Conservation (phyloP, 164 flowering plant genomes). For the Macadamia integrifolia region DNA sequence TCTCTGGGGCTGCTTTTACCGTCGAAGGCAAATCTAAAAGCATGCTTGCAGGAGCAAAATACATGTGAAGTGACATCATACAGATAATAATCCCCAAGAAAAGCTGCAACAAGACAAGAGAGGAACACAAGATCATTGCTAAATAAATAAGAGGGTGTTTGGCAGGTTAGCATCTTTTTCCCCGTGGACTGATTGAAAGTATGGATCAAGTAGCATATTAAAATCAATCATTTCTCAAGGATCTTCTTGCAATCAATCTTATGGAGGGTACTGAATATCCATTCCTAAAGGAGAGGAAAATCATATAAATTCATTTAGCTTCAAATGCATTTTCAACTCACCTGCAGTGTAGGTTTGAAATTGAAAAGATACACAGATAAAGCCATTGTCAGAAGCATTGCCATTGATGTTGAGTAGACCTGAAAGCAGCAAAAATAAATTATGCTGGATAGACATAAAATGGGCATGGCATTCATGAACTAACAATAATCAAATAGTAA, state of each 20-base stretch:
- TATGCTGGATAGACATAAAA: not conserved
- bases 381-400: constrained; percentile 91
- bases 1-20: constrained; percentile 36
- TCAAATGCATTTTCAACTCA: constrained; percentile 13
- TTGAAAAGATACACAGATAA: constrained; percentile 69
- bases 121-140: not conserved
- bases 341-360: constrained; percentile 88
- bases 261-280: not conserved
- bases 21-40: constrained; percentile 58
- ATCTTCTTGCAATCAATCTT: not conserved
- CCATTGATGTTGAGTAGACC: constrained; percentile 98
- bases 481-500: not conserved
- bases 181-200: not conserved
- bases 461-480: not conserved
- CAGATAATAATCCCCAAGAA: constrained; percentile 88
- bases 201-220: no score
- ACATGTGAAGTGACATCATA: constrained; percentile 94
- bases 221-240: no score
- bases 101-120: constrained; percentile 51
- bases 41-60: constrained; percentile 79
- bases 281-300: not conserved
- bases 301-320: not conserved
- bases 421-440: constrained; percentile 17
- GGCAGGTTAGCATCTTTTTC: not conserved
- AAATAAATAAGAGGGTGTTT: not conserved